Evolutionary conservation across 805 yeast species (phyloP).

Genomic region (Metschnikowia cerradonensis): DNA sequence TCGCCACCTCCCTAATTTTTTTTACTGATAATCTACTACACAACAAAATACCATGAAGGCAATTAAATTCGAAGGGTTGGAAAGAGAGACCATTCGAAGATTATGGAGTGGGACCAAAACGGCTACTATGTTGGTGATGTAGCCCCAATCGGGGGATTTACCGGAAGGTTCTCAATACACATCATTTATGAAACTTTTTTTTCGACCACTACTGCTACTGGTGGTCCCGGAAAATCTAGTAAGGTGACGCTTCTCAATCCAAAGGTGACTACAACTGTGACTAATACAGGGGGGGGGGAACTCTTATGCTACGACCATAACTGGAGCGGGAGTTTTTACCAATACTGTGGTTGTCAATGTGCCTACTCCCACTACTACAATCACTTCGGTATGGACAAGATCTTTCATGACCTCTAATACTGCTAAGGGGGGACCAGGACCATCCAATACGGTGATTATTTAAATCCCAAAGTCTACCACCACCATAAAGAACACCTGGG

Average conservation of each 20-base stretch:
- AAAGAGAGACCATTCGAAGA: too few species aligned
- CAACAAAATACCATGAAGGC: too few species aligned
- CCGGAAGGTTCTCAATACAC: too few species aligned
- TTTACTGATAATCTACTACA: too few species aligned
- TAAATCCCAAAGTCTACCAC: conserved; percentile 17
- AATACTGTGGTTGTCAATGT: conserved; percentile 12
- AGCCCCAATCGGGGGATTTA: too few species aligned
- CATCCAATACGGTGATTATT: conserved; percentile 7
- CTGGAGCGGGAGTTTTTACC: background rate
- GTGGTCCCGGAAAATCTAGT: background rate
- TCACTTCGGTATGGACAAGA: conserved; percentile 13
- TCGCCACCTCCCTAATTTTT: too few species aligned
- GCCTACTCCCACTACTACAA: conserved; percentile 9
- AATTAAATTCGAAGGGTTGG: too few species aligned
- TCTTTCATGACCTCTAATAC: background rate
- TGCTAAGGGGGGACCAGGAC: too few species aligned
- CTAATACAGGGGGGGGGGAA: conserved; percentile 16
- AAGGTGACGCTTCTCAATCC: conserved; percentile 16
- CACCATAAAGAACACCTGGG: conserved; percentile 16
- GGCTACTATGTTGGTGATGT: too few species aligned
- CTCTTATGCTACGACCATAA: conserved; percentile 8
- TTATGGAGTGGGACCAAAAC: too few species aligned
- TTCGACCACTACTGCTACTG: background rate
- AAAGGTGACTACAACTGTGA: conserved; percentile 13
- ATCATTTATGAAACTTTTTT: background rate